Base-by-base conservation (phyloP, 768 basidiomycete species). In the Tulasnella sp. region DNA sequence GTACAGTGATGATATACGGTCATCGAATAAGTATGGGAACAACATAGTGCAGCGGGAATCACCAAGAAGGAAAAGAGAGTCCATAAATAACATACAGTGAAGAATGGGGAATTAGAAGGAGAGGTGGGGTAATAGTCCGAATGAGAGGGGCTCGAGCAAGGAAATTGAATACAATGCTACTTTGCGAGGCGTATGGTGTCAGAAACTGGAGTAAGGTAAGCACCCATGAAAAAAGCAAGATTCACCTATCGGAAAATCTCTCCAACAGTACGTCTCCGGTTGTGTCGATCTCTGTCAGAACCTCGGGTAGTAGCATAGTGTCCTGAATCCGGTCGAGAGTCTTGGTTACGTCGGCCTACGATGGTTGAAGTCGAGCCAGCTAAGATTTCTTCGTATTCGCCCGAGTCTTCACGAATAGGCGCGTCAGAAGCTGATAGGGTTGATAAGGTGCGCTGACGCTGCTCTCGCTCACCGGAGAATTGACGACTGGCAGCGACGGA, bases 381-480 rank as follows among this genome's bases (percentile, higher is more conserved):
- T 34, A 68, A 31, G 62, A 68, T 0, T 16, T 68, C 62, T 2
- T 68, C 62, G 31, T 68, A 68, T 36, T 68, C 62, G 16, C 62
- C 62, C 6, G 62, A 68, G 31, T 68, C 62, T 68, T 68, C 62
- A 31, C 62, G 62, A 27, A 68, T 68, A 19, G 31, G 31, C 62
- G 27, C 38, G 24, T 77, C 76, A 8, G 76, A 77, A 1, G 76
- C 38, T 31, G 76, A 77, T 19, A 39, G 56, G 18, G 76, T 44
- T 12, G 76, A 77, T 21, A 77, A 27, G 5, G 34, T 56, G 27
- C 76, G 48, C 39, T 62, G 76, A 16, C 76, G 76, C 58, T 77
- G 76, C 12, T 56, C 76, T 3, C 76, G 52, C 38, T 71, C 76
- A 3, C 44, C 34, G 34, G 44, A 40, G n/a, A 48, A 31, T 27